Evolutionary conservation across 2,329 filamentous ascomycete genomes (phyloP).

Genomic region (Pochonia chlamydosporia): DNA sequence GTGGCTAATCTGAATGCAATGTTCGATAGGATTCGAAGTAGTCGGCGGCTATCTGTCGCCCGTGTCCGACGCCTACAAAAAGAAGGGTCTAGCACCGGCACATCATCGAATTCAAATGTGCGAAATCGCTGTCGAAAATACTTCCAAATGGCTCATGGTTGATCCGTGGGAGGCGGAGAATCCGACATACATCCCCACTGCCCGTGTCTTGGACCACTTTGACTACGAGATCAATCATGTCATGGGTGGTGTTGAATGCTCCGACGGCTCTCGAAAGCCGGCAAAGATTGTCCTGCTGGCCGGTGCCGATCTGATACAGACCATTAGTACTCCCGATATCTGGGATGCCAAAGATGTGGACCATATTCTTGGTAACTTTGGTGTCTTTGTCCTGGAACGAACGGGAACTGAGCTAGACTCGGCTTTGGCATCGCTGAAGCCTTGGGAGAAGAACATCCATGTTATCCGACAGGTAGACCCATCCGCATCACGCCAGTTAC

Average conservation of each 20-base stretch:
- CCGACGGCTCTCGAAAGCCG: slow-evolving; percentile 58
- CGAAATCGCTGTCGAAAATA: slow-evolving; percentile 68
- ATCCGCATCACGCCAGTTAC: too few species aligned
- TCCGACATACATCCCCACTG: slow-evolving; percentile 80
- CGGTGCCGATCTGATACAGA: slow-evolving; percentile 70
- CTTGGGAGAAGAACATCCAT: slow-evolving; percentile 80
- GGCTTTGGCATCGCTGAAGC: slow-evolving; percentile 72
- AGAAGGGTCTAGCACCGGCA: slow-evolving; percentile 31
- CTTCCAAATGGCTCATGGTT: slow-evolving; percentile 72
- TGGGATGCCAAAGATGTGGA: slow-evolving; percentile 84
- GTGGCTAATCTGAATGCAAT: too few species aligned
- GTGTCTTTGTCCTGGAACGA: slow-evolving; percentile 81
- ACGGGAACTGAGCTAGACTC: slow-evolving; percentile 85
- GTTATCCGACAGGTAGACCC: slow-evolving; percentile 61
- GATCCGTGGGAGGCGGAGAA: slow-evolving; percentile 84
- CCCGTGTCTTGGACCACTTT: slow-evolving; percentile 85
- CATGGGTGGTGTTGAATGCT: slow-evolving; percentile 68
- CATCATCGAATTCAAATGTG: slow-evolving; percentile 63
- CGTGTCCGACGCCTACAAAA: slow-evolving; percentile 30
- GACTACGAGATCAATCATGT: slow-evolving; percentile 78
- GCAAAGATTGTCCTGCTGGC: slow-evolving; percentile 77
- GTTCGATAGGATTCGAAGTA: slow-evolving; percentile 62
- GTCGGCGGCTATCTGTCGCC: slow-evolving; percentile 60
- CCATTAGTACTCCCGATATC: slow-evolving; percentile 66
- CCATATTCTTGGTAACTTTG: slow-evolving; percentile 79